Percentiles rank a stretch among this genome's conserved stretches.
These are phyloP conservation scores for Globisporangium spiculum DNA, from an alignment of 352 stramenopile species.

Conservation along the genomic window DNA sequence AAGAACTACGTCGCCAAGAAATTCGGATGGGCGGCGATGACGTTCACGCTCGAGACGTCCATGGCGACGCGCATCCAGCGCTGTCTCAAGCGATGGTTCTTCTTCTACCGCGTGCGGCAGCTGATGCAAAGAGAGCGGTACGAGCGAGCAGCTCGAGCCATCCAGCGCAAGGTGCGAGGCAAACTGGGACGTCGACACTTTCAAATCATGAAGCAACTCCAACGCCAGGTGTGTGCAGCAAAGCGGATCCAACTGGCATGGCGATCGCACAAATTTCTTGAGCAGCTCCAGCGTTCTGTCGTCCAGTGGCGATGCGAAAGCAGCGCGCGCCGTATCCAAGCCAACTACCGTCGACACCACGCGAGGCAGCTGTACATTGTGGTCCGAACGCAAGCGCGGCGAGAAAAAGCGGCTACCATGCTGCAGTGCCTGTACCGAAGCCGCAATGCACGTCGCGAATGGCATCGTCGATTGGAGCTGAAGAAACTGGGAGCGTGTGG, in stretches of 20 bases:
- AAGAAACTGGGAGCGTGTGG: slow-evolving; percentile 33
- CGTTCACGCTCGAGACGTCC: slow-evolving; percentile 31
- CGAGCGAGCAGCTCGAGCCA: slow-evolving; percentile 21
- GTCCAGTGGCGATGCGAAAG: slow-evolving; percentile 15
- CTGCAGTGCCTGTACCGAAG: slow-evolving; percentile 48
- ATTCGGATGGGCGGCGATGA: slow-evolving; percentile 55
- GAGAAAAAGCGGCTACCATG: slow-evolving; percentile 32
- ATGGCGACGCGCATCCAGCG: slow-evolving; percentile 46
- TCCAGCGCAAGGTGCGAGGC: slow-evolving; percentile 30
- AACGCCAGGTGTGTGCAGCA: background rate
- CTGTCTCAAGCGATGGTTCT: slow-evolving; percentile 25
- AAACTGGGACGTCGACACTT: slow-evolving; percentile 16
- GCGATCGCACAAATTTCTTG: slow-evolving; percentile 26
- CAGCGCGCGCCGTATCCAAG: slow-evolving; percentile 27
- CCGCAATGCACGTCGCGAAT: slow-evolving; percentile 25
- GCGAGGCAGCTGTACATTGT: slow-evolving; percentile 27
- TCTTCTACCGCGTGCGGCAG: slow-evolving; percentile 18
- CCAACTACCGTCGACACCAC: slow-evolving; percentile 14
- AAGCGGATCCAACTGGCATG: slow-evolving; percentile 35
- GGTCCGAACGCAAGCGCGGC: slow-evolving; percentile 22
- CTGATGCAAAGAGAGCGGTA: slow-evolving; percentile 14
- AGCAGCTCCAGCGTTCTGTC: slow-evolving; percentile 9
- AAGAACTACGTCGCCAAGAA: slow-evolving; percentile 61
- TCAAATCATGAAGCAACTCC: background rate
- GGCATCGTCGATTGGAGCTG: slow-evolving; percentile 34